These are phyloP conservation scores for Pythium rhizo-oryzae DNA, from an alignment of 352 stramenopile species.

Conservation along the genomic window DNA sequence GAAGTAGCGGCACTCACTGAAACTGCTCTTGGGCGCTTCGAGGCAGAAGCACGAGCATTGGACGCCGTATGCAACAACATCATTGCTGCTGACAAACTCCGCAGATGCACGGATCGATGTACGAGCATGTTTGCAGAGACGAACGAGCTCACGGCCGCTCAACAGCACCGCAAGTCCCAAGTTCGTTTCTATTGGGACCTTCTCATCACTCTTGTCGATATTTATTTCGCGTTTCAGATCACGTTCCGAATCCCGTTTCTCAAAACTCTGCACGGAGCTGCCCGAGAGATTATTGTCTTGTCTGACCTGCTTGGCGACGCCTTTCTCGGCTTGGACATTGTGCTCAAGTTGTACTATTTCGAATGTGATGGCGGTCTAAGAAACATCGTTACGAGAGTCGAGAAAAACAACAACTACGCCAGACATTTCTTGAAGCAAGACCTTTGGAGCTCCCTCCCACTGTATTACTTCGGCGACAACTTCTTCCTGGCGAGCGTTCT, in stretches of 20 bases:
- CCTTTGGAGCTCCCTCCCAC: slow-evolving; percentile 46
- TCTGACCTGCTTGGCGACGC: slow-evolving; percentile 50
- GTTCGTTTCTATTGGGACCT: slow-evolving; percentile 70
- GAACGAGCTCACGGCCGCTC: slow-evolving; percentile 39
- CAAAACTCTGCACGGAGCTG: slow-evolving; percentile 27
- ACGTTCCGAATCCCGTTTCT: slow-evolving; percentile 77
- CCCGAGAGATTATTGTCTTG: slow-evolving; percentile 32
- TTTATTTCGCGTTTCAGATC: slow-evolving; percentile 72
- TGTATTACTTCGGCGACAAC: slow-evolving; percentile 67
- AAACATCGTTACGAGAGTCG: slow-evolving; percentile 53
- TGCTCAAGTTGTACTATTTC: slow-evolving; percentile 80
- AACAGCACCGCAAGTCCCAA: slow-evolving; percentile 55
- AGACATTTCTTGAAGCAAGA: slow-evolving; percentile 45
- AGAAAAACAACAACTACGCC: slow-evolving; percentile 49
- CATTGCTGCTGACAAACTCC: slow-evolving; percentile 36
- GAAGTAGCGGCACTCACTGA: slow-evolving; percentile 44
- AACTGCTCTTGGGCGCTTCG: slow-evolving; percentile 48
- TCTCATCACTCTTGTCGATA: slow-evolving; percentile 47
- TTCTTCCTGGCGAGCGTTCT: slow-evolving; percentile 62
- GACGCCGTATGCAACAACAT: slow-evolving; percentile 62
- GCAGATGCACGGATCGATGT: slow-evolving; percentile 56
- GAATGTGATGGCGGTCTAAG: slow-evolving; percentile 58
- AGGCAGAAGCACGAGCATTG: slow-evolving; percentile 47
- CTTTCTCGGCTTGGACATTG: slow-evolving; percentile 52
- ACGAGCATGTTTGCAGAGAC: slow-evolving; percentile 56